Evolutionary conservation across 805 yeast genomes (phyloP).

Genomic region (Scheffersomyces stipitis): DNA sequence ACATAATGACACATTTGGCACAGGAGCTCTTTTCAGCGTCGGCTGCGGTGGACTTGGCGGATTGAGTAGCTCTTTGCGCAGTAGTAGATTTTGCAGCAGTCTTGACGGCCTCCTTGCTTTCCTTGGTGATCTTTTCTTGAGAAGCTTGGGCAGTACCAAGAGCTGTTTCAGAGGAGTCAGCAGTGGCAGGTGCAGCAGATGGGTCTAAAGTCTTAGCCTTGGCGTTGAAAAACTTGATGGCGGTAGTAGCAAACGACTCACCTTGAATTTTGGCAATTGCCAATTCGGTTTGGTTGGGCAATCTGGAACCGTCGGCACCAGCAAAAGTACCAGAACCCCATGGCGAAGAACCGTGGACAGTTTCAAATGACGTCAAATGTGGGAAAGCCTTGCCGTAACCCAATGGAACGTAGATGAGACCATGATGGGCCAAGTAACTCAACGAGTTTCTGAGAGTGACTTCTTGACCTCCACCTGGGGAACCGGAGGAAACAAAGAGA

Average conservation of each 20-base stretch:
- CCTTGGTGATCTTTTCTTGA: not conserved
- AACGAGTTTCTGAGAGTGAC: slow-evolving; percentile 59
- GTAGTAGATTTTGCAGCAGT: not conserved
- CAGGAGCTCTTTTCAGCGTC: slow-evolving; percentile 9
- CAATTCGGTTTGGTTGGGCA: slow-evolving; percentile 61
- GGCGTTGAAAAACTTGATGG: slow-evolving; percentile 24
- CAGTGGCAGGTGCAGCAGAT: not conserved
- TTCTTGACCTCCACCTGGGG: slow-evolving; percentile 81
- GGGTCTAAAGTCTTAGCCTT: not conserved
- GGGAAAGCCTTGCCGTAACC: slow-evolving; percentile 65
- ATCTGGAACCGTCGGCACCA: slow-evolving; percentile 73
- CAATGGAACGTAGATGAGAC: slow-evolving; percentile 72
- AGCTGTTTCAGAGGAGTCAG: slow-evolving; percentile 1
- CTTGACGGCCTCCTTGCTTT: not conserved
- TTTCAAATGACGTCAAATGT: slow-evolving; percentile 54
- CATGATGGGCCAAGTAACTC: slow-evolving; percentile 69
- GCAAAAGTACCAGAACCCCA: slow-evolving; percentile 89
- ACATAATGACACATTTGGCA: slow-evolving; percentile 11
- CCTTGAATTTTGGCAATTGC: slow-evolving; percentile 71
- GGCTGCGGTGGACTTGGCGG: slow-evolving; percentile 7
- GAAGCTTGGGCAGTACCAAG: not conserved
- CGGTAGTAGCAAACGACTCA: slow-evolving; percentile 52
- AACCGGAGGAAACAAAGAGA: slow-evolving; percentile 67
- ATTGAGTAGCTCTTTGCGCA: slow-evolving; percentile 9
- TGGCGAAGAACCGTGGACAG: slow-evolving; percentile 78